Evolutionary conservation across 345 rosid species (phyloP).

Genomic region (Boechera stricta): DNA sequence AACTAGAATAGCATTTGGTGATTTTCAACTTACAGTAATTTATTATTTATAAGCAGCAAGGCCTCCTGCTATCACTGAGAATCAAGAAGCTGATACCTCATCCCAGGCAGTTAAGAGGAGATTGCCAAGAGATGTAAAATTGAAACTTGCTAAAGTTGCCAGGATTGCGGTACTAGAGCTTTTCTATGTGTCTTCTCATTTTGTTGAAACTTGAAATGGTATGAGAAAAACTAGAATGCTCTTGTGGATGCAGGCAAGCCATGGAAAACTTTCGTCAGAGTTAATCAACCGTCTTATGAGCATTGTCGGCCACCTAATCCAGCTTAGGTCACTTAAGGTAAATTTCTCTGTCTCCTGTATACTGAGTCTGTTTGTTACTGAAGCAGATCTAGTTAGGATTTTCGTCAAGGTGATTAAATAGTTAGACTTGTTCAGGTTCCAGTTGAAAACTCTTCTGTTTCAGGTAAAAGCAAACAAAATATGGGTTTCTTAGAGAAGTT

Average conservation of each 20-base stretch:
- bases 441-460: background rate
- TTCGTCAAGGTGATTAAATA: background rate
- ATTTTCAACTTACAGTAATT: constrained; percentile 10
- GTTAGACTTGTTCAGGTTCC: constrained; percentile 7
- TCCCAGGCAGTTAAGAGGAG: constrained; percentile 78
- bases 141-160: constrained; percentile 82
- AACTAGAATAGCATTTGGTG: constrained; percentile 17
- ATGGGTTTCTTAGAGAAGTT: constrained; percentile 21
- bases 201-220: constrained; percentile 17
- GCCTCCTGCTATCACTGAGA: constrained; percentile 74
- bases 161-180: constrained; percentile 48
- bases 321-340: constrained; percentile 96
- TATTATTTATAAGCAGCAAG: constrained; percentile 62
- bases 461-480: background rate
- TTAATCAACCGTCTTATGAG: constrained; percentile 84
- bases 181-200: background rate
- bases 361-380: background rate
- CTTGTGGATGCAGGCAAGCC: constrained; percentile 79
- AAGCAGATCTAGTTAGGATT: background rate
- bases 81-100: constrained; percentile 77
- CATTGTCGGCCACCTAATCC: constrained; percentile 89
- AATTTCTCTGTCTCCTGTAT: constrained; percentile 7
- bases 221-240: constrained; percentile 33
- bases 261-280: constrained; percentile 85
- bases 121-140: constrained; percentile 77